Evolutionary conservation across 305 asterid genomes (phyloP), one percentile per base, ranked within the genome.

Genomic region (Stenogyne calaminthoides): DNA sequence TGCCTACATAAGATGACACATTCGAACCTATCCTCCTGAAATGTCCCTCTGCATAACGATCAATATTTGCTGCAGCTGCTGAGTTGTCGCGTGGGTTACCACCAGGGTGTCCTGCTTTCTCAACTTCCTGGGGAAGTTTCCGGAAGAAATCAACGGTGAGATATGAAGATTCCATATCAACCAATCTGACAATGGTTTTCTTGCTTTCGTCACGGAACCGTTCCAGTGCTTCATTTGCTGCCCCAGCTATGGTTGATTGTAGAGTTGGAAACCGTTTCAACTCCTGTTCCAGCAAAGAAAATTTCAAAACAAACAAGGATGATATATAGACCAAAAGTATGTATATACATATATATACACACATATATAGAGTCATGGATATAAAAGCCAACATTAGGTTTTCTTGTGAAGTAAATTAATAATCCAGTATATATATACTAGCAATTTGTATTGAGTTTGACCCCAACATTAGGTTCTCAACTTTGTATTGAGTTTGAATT

Each of bases 101-200:
- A 3, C 82, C 87, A 12, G 83, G 85, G 74, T 84, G 87, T 39
- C 87, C 97, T n/a, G n/a, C n/a, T n/a, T n/a, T n/a, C n/a, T n/a
- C n/a, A n/a, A n/a, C n/a, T 77, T 94, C 98, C 84, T 91, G 98
- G 37, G 98, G 98, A 76, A 93, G 98, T 72, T 60, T 91, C 84
- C 97, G 88, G 89, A 93, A 93, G 87, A 89, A 94, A 44, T 94
- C 98, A 63, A 91, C 98, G n/a, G 98, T 91, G 71, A 91, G 82
- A 77, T 94, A 94, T 3, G 97, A 87, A 76, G 92, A 85, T 76
- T 94, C 98, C 98, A 94, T 94, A 64, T 94, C 97, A 34, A 91
- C 97, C 89, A 94, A 85, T 81, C 98, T 85, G 47, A 88, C 29
- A 4, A 87, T 96, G 0, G 96, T 91, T 84, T 90, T 91, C 85